These are phyloP conservation scores for Hysterium pulicare DNA, from an alignment of 2,329 filamentous ascomycete species.

Conservation along the genomic window DNA sequence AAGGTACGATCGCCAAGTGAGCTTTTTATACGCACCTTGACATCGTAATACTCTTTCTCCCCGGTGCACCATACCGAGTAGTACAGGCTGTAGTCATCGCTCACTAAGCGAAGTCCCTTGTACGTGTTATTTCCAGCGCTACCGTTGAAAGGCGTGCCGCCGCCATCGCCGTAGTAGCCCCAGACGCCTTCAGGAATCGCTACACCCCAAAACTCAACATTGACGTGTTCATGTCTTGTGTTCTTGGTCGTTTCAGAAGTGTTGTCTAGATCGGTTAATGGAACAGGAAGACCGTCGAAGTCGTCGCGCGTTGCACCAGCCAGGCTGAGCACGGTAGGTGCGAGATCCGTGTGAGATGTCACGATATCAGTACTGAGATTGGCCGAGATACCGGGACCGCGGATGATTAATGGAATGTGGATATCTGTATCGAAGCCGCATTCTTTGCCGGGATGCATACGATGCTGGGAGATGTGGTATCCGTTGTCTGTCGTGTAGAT, in stretches of 20 bases:
- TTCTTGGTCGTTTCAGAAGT: slow-evolving; percentile 4
- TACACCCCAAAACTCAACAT: slow-evolving; percentile 23
- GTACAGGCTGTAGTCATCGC: slow-evolving; percentile 55
- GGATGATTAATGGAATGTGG: slow-evolving; percentile 38
- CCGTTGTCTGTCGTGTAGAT: slow-evolving; percentile 42
- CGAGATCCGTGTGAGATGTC: slow-evolving; percentile 37
- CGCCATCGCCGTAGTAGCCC: slow-evolving; percentile 10
- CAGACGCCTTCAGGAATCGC: too few relatives aligned
- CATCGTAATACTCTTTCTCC: slow-evolving; percentile 62
- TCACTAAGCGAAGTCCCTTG: slow-evolving; percentile 54
- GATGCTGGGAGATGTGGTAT: slow-evolving; percentile 39
- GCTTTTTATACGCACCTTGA: slow-evolving; percentile 47
- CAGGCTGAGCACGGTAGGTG: slow-evolving; percentile 32
- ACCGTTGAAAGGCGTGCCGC: neutral
- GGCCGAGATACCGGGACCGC: slow-evolving; percentile 34
- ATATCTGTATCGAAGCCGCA: slow-evolving; percentile 40
- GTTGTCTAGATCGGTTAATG: slow-evolving; percentile 14
- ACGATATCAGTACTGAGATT: slow-evolving; percentile 27
- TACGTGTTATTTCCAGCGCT: slow-evolving; percentile 52
- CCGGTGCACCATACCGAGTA: slow-evolving; percentile 67
- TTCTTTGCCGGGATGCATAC: slow-evolving; percentile 39
- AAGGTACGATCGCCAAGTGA: too few relatives aligned
- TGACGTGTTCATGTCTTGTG: slow-evolving; percentile 36
- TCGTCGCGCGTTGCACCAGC: slow-evolving; percentile 18
- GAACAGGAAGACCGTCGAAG: slow-evolving; percentile 31